A percentile compares a stretch with the other conserved stretches of the same genome.
phyloP scores from a whole-genome alignment of 2,329 filamentous ascomycete genomes.

The Botrytis squamosa region DNA sequence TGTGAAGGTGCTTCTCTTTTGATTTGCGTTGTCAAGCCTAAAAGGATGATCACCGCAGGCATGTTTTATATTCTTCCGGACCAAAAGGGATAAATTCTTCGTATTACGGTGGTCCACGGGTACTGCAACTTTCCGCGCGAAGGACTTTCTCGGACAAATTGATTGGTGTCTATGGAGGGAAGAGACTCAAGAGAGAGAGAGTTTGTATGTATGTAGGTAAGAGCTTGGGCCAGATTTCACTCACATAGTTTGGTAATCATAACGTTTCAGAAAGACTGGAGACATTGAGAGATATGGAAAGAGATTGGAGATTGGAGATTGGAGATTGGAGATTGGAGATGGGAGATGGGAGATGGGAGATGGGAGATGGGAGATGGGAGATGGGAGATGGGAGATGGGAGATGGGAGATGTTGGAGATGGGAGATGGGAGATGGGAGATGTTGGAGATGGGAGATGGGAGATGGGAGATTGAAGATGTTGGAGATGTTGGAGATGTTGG shows the following conservation, averaged over 20 bases:
- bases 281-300: background rate
- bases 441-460: background rate
- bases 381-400: background rate
- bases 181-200: background rate
- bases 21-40: background rate
- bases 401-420: background rate
- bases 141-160: background rate
- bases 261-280: conserved; percentile 4
- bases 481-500: background rate
- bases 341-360: background rate
- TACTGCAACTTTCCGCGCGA: background rate
- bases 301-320: background rate
- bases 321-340: background rate
- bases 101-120: background rate
- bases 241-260: background rate
- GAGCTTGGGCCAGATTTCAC: background rate
- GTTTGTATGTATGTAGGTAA: background rate
- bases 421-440: background rate
- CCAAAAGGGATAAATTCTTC: background rate
- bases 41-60: conserved; percentile 13
- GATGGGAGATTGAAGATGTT: background rate
- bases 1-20: background rate
- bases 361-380: too few relatives aligned
- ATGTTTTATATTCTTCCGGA: background rate
- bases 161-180: background rate